Base-by-base conservation (phyloP, 2,329 filamentous ascomycete species). In the Anthostomella pinea region DNA sequence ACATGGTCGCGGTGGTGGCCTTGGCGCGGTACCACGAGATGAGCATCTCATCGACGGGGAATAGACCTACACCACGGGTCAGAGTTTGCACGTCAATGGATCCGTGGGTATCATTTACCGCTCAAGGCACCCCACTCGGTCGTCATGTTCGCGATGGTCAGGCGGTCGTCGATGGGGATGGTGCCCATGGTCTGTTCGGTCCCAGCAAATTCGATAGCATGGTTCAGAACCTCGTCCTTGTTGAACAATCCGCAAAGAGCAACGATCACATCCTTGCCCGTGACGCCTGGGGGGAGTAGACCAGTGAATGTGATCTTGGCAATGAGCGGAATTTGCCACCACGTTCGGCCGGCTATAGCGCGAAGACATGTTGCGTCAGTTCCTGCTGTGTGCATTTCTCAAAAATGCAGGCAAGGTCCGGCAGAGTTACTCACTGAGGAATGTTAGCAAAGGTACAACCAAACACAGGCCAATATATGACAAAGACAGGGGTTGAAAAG, bases 191-290 rank as follows among this genome's bases (percentile, higher is more conserved):
- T 95, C 57, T 89, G 73, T 46, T 87, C 80, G 0, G 82, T 81
- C 9, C 90, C 91, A 0, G 79, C 81, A 54, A 96, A 95, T 57
- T 97, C 91, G 42, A 97, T 82, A 5, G 81, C 81, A 57, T 95
- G 88, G 65, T 97, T 97, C 10, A 96, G 72, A 0, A 96, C 91
- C 28, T 95, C 87, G 50, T 88, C 84, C 35, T 85, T 79, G 64
- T 86, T 85, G 69, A 97, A 94, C 0, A 95, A 66, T 1, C 85
- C 87, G 51, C 87, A 94, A 1, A 97, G 73, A 1, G 88, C 87
- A 17, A 96, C 77, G 48, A 97, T 97, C 9, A 95, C 85, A 60
- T 97, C 93, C 64, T 98, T 97, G 19, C 89, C 91, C 0, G 85
- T 88, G 1, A 95, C 89, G 8, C 90, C 90, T 1, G 69, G 67